Base-by-base conservation (phyloP, 805 yeast genomes). In the Blastobotrys mokoenaii region DNA sequence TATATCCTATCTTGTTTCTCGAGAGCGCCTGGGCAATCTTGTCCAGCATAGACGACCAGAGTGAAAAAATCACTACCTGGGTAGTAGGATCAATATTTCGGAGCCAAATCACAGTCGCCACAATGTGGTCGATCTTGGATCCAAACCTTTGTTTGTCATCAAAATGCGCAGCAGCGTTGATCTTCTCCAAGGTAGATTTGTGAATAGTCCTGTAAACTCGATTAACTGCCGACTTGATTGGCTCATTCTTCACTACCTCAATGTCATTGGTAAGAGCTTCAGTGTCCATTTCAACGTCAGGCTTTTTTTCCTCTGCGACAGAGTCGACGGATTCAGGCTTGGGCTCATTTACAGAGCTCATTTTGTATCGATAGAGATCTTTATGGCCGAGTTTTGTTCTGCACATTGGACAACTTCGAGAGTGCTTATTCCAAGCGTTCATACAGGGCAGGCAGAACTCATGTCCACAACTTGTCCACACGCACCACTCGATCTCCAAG, bases 1-100 rank as follows among this genome's bases (percentile, higher is more conserved):
- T 68, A 52, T 69, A 76, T 6, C 67, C 58, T 17, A 89, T 73
- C 3, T 72, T 72, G 50, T 82, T 79, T 36, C 72, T 70, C 16
- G 66, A 69, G 48, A 90, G 67, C 0, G 96, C 89, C 22, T 72
- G 67, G 0, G 82, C 79, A 25, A 93, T 61, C 16, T 86, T 71
- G 34, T 70, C 72, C 35, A 93, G 63, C 62, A 89, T 75, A 31
- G 79, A 86, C 18, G 79, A 72, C 89, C 95, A 90, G 60, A 89
- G 97, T 15, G 97, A 87, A 59, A 86, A 93, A 0, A 93, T 65
- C 10, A 93, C 81, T 37, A 90, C 81, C 62, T 93, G 97, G 3
- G 82, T 85, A 0, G 68, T 63, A 0, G 76, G 73, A 25, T 83
- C 82, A 18, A 70, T 63, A 2, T 69, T 58, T 43, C 77, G 75